These are phyloP conservation scores for Phlebopus sp. DNA, from an alignment of 1,284 basidiomycete species.

Conservation along the genomic window DNA sequence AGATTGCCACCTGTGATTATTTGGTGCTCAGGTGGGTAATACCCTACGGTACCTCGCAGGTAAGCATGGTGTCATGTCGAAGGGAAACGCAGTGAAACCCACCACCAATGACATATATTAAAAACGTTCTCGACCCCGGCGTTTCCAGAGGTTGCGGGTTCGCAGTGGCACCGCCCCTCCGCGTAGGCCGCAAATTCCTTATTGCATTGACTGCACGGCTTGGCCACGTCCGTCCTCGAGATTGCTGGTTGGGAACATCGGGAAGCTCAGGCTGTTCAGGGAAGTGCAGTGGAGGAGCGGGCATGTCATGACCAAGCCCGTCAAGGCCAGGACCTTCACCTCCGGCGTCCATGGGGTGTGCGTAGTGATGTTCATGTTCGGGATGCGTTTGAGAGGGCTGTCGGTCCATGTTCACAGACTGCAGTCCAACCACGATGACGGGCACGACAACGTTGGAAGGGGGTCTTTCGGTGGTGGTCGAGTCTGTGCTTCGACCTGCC, in stretches of 20 bases:
- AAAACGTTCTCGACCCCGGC: slow-evolving; percentile 65
- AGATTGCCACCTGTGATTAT: slow-evolving; percentile 76
- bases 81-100: slow-evolving; percentile 14
- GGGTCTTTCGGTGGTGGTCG: slow-evolving; percentile 2
- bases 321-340: slow-evolving; percentile 26
- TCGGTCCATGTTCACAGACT: slow-evolving; percentile 58
- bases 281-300: slow-evolving; percentile 23
- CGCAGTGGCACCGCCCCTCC: slow-evolving; percentile 28
- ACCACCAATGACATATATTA: slow-evolving; percentile 82
- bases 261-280: slow-evolving; percentile 25
- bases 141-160: slow-evolving; percentile 29
- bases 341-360: slow-evolving; percentile 17
- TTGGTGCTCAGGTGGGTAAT: slow-evolving; percentile 84
- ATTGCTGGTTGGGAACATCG: slow-evolving; percentile 8
- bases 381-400: slow-evolving; percentile 19
- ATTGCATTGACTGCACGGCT: slow-evolving; percentile 55
- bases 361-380: slow-evolving; percentile 2
- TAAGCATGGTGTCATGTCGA: neutral
- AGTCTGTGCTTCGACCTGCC: too few relatives aligned
- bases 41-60: slow-evolving; percentile 48
- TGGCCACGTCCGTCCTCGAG: slow-evolving; percentile 41
- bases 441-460: slow-evolving; percentile 57
- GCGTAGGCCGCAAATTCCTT: slow-evolving; percentile 50
- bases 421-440: slow-evolving; percentile 77
- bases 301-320: slow-evolving; percentile 23